Conservation (phyloP, 2,329 filamentous ascomycete species). For the Macroventuria anomochaeta region DNA sequence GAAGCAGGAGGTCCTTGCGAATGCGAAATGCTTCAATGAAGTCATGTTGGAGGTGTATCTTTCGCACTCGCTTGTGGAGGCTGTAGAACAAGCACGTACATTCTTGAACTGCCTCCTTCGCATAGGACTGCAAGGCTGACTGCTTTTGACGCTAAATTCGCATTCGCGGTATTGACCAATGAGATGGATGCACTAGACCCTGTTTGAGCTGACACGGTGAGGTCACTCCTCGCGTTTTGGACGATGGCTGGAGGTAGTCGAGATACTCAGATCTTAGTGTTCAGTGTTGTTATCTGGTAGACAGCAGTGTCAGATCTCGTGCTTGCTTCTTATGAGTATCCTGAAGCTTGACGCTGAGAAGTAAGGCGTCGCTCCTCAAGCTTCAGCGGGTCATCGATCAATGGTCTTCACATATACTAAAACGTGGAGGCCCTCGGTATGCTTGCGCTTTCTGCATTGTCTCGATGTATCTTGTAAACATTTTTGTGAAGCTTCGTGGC, state of each 20-base stretch:
- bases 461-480: too few species aligned
- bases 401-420: too few species aligned
- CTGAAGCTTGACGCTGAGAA: not conserved
- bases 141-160: constrained; percentile 16
- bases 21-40: constrained; percentile 3
- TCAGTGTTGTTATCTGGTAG: not conserved
- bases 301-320: not conserved
- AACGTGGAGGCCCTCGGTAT: not conserved
- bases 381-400: not conserved
- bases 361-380: not conserved
- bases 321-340: not conserved
- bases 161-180: constrained; percentile 17
- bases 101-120: not conserved
- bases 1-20: not conserved
- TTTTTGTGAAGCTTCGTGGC: not conserved
- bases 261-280: not conserved
- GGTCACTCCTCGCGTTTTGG: not conserved
- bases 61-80: constrained; percentile 15
- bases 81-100: not conserved
- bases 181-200: not conserved
- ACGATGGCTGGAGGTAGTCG: not conserved
- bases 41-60: not conserved
- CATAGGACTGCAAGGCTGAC: constrained; percentile 2
- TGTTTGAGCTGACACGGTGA: not conserved
- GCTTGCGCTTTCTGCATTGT: not conserved